Conservation (phyloP, 2,329 filamentous ascomycete species). For the Elsinoe fawcettii region DNA sequence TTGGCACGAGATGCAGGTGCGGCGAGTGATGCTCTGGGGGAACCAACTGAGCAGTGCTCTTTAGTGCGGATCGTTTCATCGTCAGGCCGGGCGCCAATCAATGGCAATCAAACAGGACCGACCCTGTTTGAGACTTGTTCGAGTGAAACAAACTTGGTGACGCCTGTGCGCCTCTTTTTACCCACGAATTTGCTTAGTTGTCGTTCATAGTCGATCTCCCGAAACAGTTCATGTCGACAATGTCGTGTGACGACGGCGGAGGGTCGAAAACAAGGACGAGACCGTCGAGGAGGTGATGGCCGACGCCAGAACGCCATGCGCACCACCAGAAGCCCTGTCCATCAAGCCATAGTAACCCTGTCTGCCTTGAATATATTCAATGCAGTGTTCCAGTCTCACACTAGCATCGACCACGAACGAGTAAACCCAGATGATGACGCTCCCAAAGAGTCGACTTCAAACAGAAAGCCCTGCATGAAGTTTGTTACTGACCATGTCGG, state of each 20-base stretch:
- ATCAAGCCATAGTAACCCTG: background rate
- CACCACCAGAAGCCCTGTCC: background rate
- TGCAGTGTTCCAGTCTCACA: constrained; percentile 6
- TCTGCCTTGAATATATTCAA: background rate
- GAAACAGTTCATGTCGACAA: constrained; percentile 9
- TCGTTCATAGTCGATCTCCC: constrained; percentile 11
- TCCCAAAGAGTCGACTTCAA: background rate
- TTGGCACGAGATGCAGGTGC: constrained; percentile 11
- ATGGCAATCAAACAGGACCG: constrained; percentile 12
- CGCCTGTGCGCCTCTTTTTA: constrained; percentile 12
- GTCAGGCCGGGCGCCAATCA: constrained; percentile 8
- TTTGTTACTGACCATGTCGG: background rate
- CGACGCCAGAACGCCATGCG: background rate
- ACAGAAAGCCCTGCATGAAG: background rate
- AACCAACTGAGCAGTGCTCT: constrained; percentile 6
- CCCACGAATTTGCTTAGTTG: constrained; percentile 6
- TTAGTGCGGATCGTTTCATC: constrained; percentile 8
- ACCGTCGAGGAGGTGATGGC: background rate
- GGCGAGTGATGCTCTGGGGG: background rate
- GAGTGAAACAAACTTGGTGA: constrained; percentile 13
- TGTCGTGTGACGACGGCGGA: constrained; percentile 8
- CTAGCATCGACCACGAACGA: constrained; percentile 1
- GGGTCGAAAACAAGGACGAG: constrained; percentile 3
- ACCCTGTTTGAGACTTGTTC: constrained; percentile 5
- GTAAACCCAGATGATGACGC: background rate